Evolutionary conservation across 768 basidiomycete species (phyloP).

Genomic region (Gyrodon lividus): DNA sequence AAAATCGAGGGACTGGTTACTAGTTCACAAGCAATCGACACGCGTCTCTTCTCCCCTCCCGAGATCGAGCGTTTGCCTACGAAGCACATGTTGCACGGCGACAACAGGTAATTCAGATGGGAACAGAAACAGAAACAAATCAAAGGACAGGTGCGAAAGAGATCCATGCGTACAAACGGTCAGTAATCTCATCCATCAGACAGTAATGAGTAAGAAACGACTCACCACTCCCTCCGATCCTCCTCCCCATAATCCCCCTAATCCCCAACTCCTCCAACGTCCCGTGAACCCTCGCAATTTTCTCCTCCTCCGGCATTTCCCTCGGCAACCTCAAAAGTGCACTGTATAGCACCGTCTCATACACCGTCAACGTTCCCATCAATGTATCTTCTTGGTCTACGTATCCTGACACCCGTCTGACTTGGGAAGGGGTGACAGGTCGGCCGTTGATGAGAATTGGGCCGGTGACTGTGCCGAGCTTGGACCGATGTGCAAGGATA

Average conservation of each 20-base stretch:
- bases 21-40: slow-evolving; percentile 96
- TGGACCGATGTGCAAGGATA: slow-evolving; percentile 88
- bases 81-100: background rate
- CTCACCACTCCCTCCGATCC: slow-evolving; percentile 86
- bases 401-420: slow-evolving; percentile 86
- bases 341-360: slow-evolving; percentile 95
- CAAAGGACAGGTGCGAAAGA: background rate
- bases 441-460: slow-evolving; percentile 85
- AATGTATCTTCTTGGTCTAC: slow-evolving; percentile 99
- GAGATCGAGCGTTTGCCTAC: slow-evolving; percentile 89
- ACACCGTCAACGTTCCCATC: slow-evolving; percentile 96
- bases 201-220: background rate
- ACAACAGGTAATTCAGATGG: background rate
- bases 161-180: background rate
- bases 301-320: slow-evolving; percentile 95
- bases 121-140: background rate
- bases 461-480: slow-evolving; percentile 74
- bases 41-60: slow-evolving; percentile 95
- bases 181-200: slow-evolving; percentile 1
- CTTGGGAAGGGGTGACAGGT: slow-evolving; percentile 67
- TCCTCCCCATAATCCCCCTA: slow-evolving; percentile 80
- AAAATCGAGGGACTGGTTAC: slow-evolving; percentile 96
- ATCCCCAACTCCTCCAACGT: slow-evolving; percentile 97
- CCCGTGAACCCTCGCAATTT: slow-evolving; percentile 90
- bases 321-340: slow-evolving; percentile 86